A percentile compares a stretch with the other conserved stretches of the same genome.
Conservation (phyloP, 2,329 filamentous ascomycete genomes). For the Arthrobotrys pseudoclavata region DNA sequence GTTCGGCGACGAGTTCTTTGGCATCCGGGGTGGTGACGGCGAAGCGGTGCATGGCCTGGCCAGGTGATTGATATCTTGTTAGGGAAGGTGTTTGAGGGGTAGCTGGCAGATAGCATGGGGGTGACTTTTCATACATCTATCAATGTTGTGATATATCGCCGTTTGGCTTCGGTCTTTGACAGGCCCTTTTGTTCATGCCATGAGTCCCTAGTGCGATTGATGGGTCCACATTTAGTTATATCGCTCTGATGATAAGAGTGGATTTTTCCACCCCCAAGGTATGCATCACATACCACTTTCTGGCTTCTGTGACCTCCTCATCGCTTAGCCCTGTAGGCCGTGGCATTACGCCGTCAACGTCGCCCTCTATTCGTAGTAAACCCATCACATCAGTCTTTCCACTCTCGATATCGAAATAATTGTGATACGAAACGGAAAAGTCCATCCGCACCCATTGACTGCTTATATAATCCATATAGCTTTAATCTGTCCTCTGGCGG, state of each 20-base stretch:
- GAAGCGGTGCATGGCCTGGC: slow-evolving; percentile 88
- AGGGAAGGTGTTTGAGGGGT: slow-evolving; percentile 18
- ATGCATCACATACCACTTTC: slow-evolving; percentile 67
- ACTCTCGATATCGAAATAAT: slow-evolving; percentile 32
- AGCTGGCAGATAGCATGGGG: slow-evolving; percentile 9
- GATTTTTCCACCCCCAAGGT: neutral
- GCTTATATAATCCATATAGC: slow-evolving; percentile 98
- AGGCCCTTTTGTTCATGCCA: slow-evolving; percentile 91
- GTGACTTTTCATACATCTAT: slow-evolving; percentile 73
- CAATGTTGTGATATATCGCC: slow-evolving; percentile 90
- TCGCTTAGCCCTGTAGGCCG: slow-evolving; percentile 72
- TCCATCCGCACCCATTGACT: slow-evolving; percentile 81
- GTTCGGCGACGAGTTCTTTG: slow-evolving; percentile 86
- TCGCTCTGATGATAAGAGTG: slow-evolving; percentile 10
- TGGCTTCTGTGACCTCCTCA: slow-evolving; percentile 68
- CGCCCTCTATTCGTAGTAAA: slow-evolving; percentile 75
- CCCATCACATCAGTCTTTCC: slow-evolving; percentile 27
- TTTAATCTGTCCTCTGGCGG: slow-evolving; percentile 86
- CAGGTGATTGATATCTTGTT: slow-evolving; percentile 21
- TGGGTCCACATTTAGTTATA: slow-evolving; percentile 38
- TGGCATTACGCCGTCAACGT: slow-evolving; percentile 94
- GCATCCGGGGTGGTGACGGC: slow-evolving; percentile 86
- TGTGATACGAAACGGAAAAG: neutral
- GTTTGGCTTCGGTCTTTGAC: slow-evolving; percentile 90
- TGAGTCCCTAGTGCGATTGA: slow-evolving; percentile 75